phyloP scores from a whole-genome alignment of 345 rosid species.

The Pugionium dolabratum region DNA sequence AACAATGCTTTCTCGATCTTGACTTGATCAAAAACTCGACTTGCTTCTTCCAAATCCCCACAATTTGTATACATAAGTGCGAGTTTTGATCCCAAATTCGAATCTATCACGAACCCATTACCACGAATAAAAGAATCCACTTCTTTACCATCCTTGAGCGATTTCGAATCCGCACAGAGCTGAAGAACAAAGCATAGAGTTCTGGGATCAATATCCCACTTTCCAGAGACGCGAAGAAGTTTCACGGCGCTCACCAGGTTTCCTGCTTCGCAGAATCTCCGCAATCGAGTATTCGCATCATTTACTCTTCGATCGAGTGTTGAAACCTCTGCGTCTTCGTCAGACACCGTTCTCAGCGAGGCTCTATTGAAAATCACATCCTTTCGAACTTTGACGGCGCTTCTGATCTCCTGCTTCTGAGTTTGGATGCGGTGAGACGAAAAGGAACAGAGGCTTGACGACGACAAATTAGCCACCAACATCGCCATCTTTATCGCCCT shows the following conservation, averaged over 20 bases:
- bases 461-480: constrained; percentile 43
- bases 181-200: constrained; percentile 57
- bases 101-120: constrained; percentile 46
- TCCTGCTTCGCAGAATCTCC: constrained; percentile 49
- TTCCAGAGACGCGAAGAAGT: constrained; percentile 44
- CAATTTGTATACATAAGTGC: constrained; percentile 67
- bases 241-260: constrained; percentile 47
- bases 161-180: constrained; percentile 60
- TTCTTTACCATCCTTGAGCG: constrained; percentile 48
- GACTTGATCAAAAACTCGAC: constrained; percentile 48
- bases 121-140: constrained; percentile 52
- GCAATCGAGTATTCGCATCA: constrained; percentile 42
- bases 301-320: constrained; percentile 32
- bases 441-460: constrained; percentile 31
- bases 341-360: constrained; percentile 31
- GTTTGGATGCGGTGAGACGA: constrained; percentile 22
- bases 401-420: constrained; percentile 12
- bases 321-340: constrained; percentile 19
- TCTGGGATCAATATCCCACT: constrained; percentile 42
- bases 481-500: constrained; percentile 30
- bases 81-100: constrained; percentile 60
- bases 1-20: constrained; percentile 56
- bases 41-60: constrained; percentile 59
- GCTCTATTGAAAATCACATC: constrained; percentile 32
- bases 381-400: constrained; percentile 24